These are phyloP conservation scores for Saccharum hybrid DNA, from an alignment of 202 grass and related monocot species.

Conservation along the genomic window DNA sequence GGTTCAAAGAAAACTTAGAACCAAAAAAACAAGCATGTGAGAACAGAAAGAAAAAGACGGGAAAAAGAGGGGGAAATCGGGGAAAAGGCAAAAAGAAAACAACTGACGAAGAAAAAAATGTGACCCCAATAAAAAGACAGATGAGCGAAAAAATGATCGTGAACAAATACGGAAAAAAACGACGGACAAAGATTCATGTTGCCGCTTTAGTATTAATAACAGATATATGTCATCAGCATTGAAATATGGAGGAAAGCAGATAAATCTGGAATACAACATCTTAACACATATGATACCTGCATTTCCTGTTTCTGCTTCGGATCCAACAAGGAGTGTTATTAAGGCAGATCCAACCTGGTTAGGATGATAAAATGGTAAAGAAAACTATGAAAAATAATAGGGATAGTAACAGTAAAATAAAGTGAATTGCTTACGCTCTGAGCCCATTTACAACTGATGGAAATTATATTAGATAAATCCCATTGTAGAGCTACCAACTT, in stretches of 20 bases:
- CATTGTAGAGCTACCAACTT: slow-evolving; percentile 54
- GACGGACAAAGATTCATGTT: neutral
- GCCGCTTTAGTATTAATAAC: neutral
- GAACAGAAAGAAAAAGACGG: neutral
- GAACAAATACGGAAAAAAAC: neutral
- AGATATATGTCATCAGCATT: slow-evolving; percentile 14
- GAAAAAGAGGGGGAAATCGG: neutral
- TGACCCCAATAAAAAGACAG: slow-evolving; percentile 3
- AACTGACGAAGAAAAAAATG: neutral
- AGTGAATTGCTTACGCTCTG: slow-evolving; percentile 61
- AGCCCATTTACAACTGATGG: slow-evolving; percentile 68
- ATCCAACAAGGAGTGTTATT: slow-evolving; percentile 40
- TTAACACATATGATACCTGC: slow-evolving; percentile 43
- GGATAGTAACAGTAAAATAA: slow-evolving; percentile 21
- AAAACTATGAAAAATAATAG: slow-evolving; percentile 42
- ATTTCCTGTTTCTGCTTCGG: slow-evolving; percentile 37
- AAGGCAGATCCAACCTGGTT: slow-evolving; percentile 52
- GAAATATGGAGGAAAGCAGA: slow-evolving; percentile 33
- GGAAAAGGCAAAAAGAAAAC: neutral
- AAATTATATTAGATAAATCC: slow-evolving; percentile 64
- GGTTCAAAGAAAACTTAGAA: neutral
- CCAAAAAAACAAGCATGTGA: neutral
- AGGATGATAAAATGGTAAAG: slow-evolving; percentile 20
- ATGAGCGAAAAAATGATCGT: neutral
- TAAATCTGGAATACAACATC: slow-evolving; percentile 29